These are phyloP conservation scores for Diaporthe citriasiana DNA, from an alignment of 2,329 filamentous ascomycete species.

Conservation along the genomic window DNA sequence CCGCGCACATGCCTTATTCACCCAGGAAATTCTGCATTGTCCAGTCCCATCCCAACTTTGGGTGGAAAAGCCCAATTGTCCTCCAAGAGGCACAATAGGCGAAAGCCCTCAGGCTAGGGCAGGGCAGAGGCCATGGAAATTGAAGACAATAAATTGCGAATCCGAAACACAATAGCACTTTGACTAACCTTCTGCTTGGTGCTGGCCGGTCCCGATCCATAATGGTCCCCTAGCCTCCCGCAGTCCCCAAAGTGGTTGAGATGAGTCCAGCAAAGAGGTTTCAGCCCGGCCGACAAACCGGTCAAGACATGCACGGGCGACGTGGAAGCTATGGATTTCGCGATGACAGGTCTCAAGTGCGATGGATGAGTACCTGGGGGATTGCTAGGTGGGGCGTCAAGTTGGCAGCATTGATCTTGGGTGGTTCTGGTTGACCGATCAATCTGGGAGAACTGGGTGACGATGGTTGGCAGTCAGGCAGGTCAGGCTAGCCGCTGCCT, in stretches of 20 bases:
- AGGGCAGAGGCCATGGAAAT: not conserved
- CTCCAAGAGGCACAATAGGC: conserved; percentile 20
- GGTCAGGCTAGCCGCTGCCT: conserved; percentile 15
- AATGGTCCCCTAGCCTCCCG: conserved; percentile 18
- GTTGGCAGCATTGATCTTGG: not conserved
- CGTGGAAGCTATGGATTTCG: not conserved
- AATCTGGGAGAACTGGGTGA: not conserved
- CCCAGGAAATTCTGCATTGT: conserved; percentile 5
- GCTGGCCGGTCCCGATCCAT: conserved; percentile 41
- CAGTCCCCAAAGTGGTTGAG: not conserved
- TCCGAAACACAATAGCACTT: not conserved
- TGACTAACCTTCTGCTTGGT: conserved; percentile 41
- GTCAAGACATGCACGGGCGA: not conserved
- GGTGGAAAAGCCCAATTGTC: conserved; percentile 5
- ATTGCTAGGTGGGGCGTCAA: conserved; percentile 14
- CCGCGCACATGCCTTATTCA: not conserved
- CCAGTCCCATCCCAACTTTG: conserved; percentile 23
- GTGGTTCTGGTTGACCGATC: not conserved
- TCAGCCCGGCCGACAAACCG: not conserved
- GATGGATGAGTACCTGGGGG: not conserved
- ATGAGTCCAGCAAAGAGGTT: conserved; percentile 3
- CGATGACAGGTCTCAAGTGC: not conserved
- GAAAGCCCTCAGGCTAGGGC: not conserved
- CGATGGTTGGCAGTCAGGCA: conserved; percentile 19
- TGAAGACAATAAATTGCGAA: not conserved